These are phyloP conservation scores for Pythium guiyangense DNA, from an alignment of 352 stramenopile species.

Conservation along the genomic window DNA sequence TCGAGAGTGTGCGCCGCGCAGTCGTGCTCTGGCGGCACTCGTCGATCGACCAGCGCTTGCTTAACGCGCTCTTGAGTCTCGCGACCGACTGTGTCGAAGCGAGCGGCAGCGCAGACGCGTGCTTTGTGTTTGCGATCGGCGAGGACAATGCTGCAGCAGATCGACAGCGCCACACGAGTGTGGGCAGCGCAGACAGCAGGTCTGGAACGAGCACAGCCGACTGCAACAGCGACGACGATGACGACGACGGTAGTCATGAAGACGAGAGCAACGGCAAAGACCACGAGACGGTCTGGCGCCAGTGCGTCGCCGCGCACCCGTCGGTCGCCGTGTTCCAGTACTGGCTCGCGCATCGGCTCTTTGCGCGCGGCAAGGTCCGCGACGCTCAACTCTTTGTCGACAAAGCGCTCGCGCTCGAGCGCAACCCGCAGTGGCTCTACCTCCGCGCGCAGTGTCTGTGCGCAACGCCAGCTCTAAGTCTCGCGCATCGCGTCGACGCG, in stretches of 20 bases:
- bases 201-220: too few relatives aligned
- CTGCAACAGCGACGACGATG: too few relatives aligned
- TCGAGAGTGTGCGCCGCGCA: constrained; percentile 5
- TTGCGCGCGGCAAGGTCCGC: background rate
- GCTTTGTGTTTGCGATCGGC: constrained; percentile 4
- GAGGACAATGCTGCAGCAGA: background rate
- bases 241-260: too few relatives aligned
- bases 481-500: background rate
- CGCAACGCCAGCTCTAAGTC: background rate
- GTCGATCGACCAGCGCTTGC: background rate
- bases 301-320: constrained; percentile 3
- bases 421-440: constrained; percentile 8
- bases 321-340: constrained; percentile 6
- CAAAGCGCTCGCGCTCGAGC: constrained; percentile 5
- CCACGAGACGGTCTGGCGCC: constrained; percentile 1
- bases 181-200: too few relatives aligned
- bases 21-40: constrained; percentile 1
- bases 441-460: constrained; percentile 4
- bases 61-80: background rate
- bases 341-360: constrained; percentile 1
- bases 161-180: background rate
- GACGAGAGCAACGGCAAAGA: too few relatives aligned
- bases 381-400: background rate
- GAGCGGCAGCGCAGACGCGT: background rate
- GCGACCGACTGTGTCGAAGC: background rate